Conservation (phyloP, 257 asterid species). For the Solanum etuberosum region DNA sequence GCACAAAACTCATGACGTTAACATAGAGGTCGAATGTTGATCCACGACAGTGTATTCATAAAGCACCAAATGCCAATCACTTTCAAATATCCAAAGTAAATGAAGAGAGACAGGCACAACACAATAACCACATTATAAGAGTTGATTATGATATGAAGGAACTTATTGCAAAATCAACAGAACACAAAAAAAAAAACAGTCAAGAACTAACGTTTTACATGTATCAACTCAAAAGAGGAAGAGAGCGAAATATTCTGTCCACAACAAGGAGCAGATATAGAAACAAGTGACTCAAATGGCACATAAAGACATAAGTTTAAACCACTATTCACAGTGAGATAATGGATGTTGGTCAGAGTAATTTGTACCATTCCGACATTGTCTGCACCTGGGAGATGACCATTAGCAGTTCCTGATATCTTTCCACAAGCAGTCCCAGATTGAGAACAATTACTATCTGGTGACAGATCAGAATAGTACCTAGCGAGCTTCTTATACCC, state of each 20-base stretch:
- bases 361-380: conserved; percentile 74
- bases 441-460: conserved; percentile 49
- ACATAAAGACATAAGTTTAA: background rate
- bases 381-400: conserved; percentile 42
- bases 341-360: background rate
- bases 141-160: background rate
- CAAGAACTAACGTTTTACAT: background rate
- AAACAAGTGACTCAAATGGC: background rate
- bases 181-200: background rate
- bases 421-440: conserved; percentile 34
- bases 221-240: background rate
- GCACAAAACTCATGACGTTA: conserved; percentile 19
- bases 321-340: background rate
- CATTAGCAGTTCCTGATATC: conserved; percentile 40
- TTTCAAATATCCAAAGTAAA: background rate
- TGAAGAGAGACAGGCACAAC: background rate
- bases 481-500: conserved; percentile 76
- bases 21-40: background rate
- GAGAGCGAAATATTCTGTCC: background rate
- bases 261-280: background rate
- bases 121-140: background rate
- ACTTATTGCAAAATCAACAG: background rate
- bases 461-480: conserved; percentile 66
- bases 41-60: background rate
- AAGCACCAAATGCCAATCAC: background rate